Conservation (phyloP, 1,139 yeast genomes). For the Zygotorulaspora mrakii region DNA sequence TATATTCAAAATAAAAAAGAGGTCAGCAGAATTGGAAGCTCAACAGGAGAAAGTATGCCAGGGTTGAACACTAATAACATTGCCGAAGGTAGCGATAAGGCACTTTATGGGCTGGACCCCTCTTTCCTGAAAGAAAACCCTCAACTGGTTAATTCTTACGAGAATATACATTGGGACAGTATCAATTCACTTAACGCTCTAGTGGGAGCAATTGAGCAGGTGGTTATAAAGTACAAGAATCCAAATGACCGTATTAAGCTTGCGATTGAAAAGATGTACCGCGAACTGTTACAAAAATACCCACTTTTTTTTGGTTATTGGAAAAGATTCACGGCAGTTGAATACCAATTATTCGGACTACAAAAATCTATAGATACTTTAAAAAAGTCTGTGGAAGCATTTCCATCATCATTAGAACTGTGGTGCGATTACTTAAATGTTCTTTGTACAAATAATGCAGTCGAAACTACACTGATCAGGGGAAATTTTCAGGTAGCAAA, state of each 20-base stretch:
- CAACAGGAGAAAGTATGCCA: no score
- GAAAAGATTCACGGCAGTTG: conserved; percentile 55
- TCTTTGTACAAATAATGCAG: conserved; percentile 40
- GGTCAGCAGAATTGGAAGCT: neutral
- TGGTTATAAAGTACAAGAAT: conserved; percentile 36
- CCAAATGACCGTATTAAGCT: conserved; percentile 35
- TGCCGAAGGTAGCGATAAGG: conserved; percentile 3
- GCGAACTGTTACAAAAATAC: conserved; percentile 45
- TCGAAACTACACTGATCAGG: conserved; percentile 38
- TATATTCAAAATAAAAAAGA: neutral
- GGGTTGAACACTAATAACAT: no score
- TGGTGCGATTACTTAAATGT: conserved; percentile 65
- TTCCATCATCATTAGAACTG: conserved; percentile 57
- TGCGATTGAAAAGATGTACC: conserved; percentile 38
- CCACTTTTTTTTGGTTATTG: conserved; percentile 60
- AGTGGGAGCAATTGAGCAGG: conserved; percentile 32
- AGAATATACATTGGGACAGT: conserved; percentile 28
- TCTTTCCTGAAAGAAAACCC: conserved; percentile 37
- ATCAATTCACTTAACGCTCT: conserved; percentile 29
- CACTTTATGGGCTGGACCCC: conserved; percentile 23
- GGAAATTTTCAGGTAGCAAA: conserved; percentile 43
- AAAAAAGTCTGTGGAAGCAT: conserved; percentile 45
- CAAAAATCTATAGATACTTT: conserved; percentile 48
- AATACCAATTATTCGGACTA: conserved; percentile 52
- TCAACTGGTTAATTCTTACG: conserved; percentile 29